Conservation (phyloP, 805 yeast genomes). For the Wickerhamiella sergipiensis region DNA sequence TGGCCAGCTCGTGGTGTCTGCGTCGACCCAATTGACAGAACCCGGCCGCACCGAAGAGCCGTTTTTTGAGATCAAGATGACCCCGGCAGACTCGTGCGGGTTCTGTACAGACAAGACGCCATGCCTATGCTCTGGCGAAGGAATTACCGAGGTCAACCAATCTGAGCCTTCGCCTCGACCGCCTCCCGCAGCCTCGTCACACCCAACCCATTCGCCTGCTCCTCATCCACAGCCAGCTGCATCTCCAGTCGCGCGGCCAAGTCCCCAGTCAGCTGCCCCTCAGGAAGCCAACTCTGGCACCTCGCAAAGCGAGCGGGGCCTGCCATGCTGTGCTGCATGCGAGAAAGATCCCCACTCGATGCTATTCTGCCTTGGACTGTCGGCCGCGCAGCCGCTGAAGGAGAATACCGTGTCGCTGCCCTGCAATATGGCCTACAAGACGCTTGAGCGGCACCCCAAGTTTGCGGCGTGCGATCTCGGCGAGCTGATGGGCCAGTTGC, state of each 20-base stretch:
- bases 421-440: slow-evolving; percentile 72
- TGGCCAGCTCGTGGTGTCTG: too few relatives aligned
- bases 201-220: too few relatives aligned
- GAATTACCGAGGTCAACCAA: slow-evolving; percentile 12
- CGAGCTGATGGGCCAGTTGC: slow-evolving; percentile 12
- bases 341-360: slow-evolving; percentile 74
- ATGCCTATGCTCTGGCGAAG: slow-evolving; percentile 59
- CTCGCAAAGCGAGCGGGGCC: neutral
- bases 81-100: slow-evolving; percentile 57
- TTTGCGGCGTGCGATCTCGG: slow-evolving; percentile 17
- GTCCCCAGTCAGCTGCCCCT: too few relatives aligned
- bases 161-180: neutral
- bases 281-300: too few relatives aligned
- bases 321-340: slow-evolving; percentile 48
- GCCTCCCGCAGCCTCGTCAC: neutral
- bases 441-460: slow-evolving; percentile 51
- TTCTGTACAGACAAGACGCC: slow-evolving; percentile 82
- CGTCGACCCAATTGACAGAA: neutral
- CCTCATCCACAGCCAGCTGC: too few relatives aligned
- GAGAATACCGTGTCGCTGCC: slow-evolving; percentile 40
- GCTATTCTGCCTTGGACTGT: slow-evolving; percentile 50
- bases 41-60: neutral
- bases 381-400: slow-evolving; percentile 10
- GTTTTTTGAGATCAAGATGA: slow-evolving; percentile 4
- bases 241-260: too few relatives aligned